Percentiles rank a stretch among this genome's conserved stretches.
Conservation (phyloP, 805 yeast genomes). For the Sungouiella blattae region DNA sequence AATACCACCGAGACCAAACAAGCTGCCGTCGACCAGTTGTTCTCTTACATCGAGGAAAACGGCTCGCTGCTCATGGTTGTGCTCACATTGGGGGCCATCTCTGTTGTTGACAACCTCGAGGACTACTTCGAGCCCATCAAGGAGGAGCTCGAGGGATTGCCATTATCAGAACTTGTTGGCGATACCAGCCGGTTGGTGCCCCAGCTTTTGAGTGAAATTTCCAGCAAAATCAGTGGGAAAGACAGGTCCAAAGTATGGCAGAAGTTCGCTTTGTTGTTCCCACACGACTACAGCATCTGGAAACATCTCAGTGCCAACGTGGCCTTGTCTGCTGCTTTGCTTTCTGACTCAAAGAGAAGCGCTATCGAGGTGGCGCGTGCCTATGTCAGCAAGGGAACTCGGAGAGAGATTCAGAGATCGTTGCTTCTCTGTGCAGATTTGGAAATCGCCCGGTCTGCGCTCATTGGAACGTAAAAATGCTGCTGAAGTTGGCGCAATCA, state of each 20-base stretch:
- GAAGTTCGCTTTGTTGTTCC: constrained; percentile 69
- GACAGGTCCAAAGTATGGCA: constrained; percentile 48
- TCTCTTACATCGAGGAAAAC: constrained; percentile 54
- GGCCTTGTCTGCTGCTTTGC: constrained; percentile 56
- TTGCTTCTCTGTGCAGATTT: constrained; percentile 55
- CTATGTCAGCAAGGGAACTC: constrained; percentile 43
- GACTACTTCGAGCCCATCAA: constrained; percentile 62
- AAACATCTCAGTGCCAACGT: constrained; percentile 50
- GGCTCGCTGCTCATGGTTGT: constrained; percentile 70
- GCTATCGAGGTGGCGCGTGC: constrained; percentile 52
- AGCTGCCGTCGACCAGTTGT: constrained; percentile 82
- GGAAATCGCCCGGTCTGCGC: neutral
- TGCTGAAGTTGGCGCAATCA: too few species aligned
- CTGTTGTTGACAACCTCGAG: constrained; percentile 57
- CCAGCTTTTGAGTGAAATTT: constrained; percentile 50
- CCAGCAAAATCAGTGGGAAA: constrained; percentile 31
- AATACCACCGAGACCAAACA: constrained; percentile 74
- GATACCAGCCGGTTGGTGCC: constrained; percentile 61
- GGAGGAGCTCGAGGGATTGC: constrained; percentile 57
- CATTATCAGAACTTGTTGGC: constrained; percentile 42
- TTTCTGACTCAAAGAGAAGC: constrained; percentile 46
- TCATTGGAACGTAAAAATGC: too few species aligned
- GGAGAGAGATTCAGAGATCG: constrained; percentile 64
- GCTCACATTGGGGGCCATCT: constrained; percentile 74
- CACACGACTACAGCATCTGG: constrained; percentile 71